Evolutionary conservation across 2,329 filamentous ascomycete genomes (phyloP).

Genomic region (Botrytis galanthina): DNA sequence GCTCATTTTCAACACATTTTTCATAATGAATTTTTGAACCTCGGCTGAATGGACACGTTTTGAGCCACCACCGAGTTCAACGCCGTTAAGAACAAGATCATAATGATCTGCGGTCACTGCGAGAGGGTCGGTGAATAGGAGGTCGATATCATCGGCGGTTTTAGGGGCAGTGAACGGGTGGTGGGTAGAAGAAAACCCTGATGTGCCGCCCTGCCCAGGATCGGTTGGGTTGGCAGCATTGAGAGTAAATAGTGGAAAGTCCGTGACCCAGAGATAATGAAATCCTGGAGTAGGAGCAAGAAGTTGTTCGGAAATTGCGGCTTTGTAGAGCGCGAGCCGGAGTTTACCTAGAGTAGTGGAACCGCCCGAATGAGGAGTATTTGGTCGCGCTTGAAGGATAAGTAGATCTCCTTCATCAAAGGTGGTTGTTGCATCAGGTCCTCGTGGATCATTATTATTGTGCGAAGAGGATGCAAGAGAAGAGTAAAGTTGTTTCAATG

Average conservation of each 20-base stretch:
- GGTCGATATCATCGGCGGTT: slow-evolving; percentile 66
- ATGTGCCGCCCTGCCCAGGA: slow-evolving; percentile 68
- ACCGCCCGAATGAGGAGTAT: slow-evolving; percentile 63
- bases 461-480: slow-evolving; percentile 23
- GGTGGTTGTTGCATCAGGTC: slow-evolving; percentile 34
- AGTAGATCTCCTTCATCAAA: slow-evolving; percentile 72
- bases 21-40: slow-evolving; percentile 82
- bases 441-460: slow-evolving; percentile 16
- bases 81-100: slow-evolving; percentile 91
- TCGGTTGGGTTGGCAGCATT: slow-evolving; percentile 48
- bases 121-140: slow-evolving; percentile 70
- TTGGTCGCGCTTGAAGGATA: slow-evolving; percentile 74
- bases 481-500: slow-evolving; percentile 39
- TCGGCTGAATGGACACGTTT: slow-evolving; percentile 83
- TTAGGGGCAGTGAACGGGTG: slow-evolving; percentile 94
- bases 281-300: slow-evolving; percentile 42
- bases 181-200: slow-evolving; percentile 83
- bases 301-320: slow-evolving; percentile 31
- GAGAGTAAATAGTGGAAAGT: slow-evolving; percentile 91
- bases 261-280: slow-evolving; percentile 77
- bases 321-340: slow-evolving; percentile 35
- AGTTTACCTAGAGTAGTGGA: slow-evolving; percentile 53
- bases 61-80: slow-evolving; percentile 91
- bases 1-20: slow-evolving; percentile 66
- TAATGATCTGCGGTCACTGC: slow-evolving; percentile 82